A percentile compares a stretch with the other conserved stretches of the same genome.
Evolutionary conservation across 2,329 filamentous ascomycete genomes (phyloP).

Genomic region (Alternaria brassicicola): DNA sequence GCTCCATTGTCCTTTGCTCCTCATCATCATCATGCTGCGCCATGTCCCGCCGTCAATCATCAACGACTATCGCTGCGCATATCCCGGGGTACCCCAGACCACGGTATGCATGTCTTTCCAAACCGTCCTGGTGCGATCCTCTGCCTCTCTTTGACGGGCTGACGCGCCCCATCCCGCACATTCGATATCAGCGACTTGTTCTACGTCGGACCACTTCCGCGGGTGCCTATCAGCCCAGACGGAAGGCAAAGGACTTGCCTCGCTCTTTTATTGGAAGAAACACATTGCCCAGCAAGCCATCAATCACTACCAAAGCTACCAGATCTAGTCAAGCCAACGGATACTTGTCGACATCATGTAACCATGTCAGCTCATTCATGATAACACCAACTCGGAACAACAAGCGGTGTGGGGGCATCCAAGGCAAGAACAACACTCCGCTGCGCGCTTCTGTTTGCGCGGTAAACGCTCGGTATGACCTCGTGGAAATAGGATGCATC

Average conservation of each 20-base stretch:
- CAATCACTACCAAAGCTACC: not conserved
- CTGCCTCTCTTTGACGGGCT: not conserved
- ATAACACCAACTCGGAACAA: not conserved
- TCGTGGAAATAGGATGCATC: not conserved
- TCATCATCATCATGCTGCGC: not conserved
- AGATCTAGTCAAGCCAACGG: not conserved
- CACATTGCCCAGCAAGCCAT: not conserved
- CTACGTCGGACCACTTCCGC: not conserved
- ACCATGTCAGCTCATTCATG: not conserved
- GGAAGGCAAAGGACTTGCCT: not conserved
- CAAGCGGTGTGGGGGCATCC: not conserved
- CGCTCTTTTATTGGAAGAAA: not conserved
- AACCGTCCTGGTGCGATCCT: slow-evolving; percentile 4
- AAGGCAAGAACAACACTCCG: not conserved
- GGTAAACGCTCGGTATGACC: not conserved
- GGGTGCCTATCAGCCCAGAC: not conserved
- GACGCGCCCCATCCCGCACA: not conserved
- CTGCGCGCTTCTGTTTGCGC: not conserved
- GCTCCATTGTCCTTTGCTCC: not conserved
- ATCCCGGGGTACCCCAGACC: slow-evolving; percentile 12
- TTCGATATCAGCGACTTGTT: slow-evolving; percentile 5
- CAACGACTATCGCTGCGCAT: slow-evolving; percentile 1
- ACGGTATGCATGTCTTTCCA: slow-evolving; percentile 5
- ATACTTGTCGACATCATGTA: not conserved
- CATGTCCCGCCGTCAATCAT: not conserved